phyloP scores from a whole-genome alignment of 139 green algal genomes.

The Helicosporidium sp. region DNA sequence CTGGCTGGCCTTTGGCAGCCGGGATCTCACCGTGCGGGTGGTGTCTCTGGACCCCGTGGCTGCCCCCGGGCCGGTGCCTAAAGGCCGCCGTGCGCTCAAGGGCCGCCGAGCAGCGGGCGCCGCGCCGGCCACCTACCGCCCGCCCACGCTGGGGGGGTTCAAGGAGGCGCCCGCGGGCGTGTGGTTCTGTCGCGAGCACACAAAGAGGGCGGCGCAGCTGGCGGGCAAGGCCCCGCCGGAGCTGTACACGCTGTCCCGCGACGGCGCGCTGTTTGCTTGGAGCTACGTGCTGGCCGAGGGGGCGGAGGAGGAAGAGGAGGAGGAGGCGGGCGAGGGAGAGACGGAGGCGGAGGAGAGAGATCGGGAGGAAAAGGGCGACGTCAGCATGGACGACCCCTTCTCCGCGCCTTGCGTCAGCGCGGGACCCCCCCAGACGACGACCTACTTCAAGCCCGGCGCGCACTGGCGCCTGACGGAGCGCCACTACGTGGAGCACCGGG shows the following conservation, averaged over 20 bases:
- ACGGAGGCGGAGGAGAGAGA: neutral
- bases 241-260: constrained; percentile 54
- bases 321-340: neutral
- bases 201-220: constrained; percentile 20
- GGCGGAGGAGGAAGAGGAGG: neutral
- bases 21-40: constrained; percentile 60
- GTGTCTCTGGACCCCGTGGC: constrained; percentile 62
- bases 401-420: too few relatives aligned
- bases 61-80: too few relatives aligned
- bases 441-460: constrained; percentile 26
- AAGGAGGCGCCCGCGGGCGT: constrained; percentile 44
- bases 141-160: constrained; percentile 63
- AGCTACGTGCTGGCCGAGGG: constrained; percentile 22
- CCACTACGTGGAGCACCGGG: constrained; percentile 54
- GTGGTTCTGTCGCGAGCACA: constrained; percentile 40
- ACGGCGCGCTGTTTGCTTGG: constrained; percentile 76
- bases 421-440: constrained; percentile 3
- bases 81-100: too few relatives aligned
- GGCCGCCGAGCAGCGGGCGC: too few relatives aligned
- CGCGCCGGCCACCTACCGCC: too few relatives aligned
- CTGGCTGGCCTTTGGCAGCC: constrained; percentile 59
- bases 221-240: constrained; percentile 22
- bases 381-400: too few relatives aligned
- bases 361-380: neutral
- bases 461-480: constrained; percentile 54